Percentiles rank a stretch among this genome's conserved stretches.
phyloP scores from a whole-genome alignment of 305 asterid genomes.

The Fraxinus ornus region DNA sequence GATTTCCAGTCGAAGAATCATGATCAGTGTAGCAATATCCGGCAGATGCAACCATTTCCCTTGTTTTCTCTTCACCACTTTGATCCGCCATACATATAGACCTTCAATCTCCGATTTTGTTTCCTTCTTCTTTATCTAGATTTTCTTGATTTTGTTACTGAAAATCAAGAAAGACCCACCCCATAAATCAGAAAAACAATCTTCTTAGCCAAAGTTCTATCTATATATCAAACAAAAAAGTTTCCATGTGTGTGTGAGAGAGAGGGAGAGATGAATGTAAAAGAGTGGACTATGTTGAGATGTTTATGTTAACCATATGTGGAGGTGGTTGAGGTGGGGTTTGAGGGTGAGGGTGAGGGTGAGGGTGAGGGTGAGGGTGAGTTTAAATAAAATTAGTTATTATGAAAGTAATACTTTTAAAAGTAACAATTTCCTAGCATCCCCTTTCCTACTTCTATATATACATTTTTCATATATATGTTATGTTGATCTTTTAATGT shows the following conservation, averaged over 20 bases:
- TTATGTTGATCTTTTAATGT: not conserved
- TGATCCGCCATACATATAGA: slow-evolving; percentile 40
- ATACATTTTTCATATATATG: too few species aligned
- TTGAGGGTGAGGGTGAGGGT: not conserved
- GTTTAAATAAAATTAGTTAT: too few species aligned
- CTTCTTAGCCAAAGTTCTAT: slow-evolving; percentile 12
- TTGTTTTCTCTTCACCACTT: slow-evolving; percentile 42
- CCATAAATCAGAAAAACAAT: slow-evolving; percentile 24
- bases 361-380: not conserved
- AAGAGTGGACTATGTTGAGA: slow-evolving; percentile 22
- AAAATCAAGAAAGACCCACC: slow-evolving; percentile 26
- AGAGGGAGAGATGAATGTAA: slow-evolving; percentile 19
- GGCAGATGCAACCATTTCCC: slow-evolving; percentile 38
- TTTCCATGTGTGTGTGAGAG: slow-evolving; percentile 8
- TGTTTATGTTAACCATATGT: slow-evolving; percentile 29
- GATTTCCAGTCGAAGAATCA: slow-evolving; percentile 29
- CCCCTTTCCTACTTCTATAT: not conserved
- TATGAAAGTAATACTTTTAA: not conserved
- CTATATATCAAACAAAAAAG: slow-evolving; percentile 15
- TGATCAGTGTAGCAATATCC: slow-evolving; percentile 53
- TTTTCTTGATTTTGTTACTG: slow-evolving; percentile 16
- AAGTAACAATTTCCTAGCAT: not conserved
- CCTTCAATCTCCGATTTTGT: not conserved
- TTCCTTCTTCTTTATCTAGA: not conserved
- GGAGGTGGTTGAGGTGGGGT: slow-evolving; percentile 17